Percentiles rank a stretch among this genome's conserved stretches.
Evolutionary conservation across 2,329 filamentous ascomycete genomes (phyloP).

Genomic region (Ceratocystis cubensis): DNA sequence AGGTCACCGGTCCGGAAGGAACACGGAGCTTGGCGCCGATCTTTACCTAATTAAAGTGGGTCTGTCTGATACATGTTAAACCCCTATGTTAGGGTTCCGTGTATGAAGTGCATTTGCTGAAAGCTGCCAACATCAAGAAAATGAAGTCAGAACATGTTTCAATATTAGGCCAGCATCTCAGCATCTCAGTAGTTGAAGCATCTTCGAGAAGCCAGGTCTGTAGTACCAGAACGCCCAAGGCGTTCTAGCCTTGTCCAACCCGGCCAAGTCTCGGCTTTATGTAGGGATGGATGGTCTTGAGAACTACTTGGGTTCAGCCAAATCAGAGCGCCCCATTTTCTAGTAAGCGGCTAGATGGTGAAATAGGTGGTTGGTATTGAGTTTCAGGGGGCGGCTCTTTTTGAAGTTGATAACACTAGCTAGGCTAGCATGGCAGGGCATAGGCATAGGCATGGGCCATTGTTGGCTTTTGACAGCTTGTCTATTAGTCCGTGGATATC

Average conservation of each 20-base stretch:
- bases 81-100: background rate
- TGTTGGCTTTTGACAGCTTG: constrained; percentile 1
- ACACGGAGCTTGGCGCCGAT: background rate
- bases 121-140: background rate
- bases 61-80: background rate
- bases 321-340: background rate
- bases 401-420: background rate
- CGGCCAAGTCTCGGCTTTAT: constrained; percentile 6
- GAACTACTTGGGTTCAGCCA: background rate
- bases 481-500: background rate
- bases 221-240: background rate
- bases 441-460: background rate
- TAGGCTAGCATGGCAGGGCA: background rate
- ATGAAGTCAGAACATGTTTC: background rate
- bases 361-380: background rate
- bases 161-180: background rate
- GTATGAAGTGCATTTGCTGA: background rate
- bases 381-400: background rate
- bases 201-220: background rate
- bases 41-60: background rate
- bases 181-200: background rate
- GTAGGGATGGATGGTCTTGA: background rate
- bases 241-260: background rate
- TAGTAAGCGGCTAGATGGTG: background rate
- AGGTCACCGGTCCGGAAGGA: background rate